Evolutionary conservation across 2,329 filamentous ascomycete genomes (phyloP).

Genomic region (Rutstroemia sp.): DNA sequence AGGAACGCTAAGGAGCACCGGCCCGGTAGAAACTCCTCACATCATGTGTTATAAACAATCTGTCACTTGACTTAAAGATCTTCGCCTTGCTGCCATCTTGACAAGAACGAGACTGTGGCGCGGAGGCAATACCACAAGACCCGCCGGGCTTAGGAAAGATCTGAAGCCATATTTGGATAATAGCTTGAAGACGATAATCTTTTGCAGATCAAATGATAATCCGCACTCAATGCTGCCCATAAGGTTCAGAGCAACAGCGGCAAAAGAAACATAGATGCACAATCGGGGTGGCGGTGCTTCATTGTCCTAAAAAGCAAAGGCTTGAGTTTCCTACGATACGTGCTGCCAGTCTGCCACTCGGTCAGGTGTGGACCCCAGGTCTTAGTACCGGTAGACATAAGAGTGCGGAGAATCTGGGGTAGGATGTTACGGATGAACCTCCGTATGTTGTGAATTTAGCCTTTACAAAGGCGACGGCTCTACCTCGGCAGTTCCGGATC

Average conservation of each 20-base stretch:
- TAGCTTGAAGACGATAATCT: neutral
- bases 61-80: conserved; percentile 1
- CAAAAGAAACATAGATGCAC: too few species aligned
- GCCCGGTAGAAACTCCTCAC: neutral
- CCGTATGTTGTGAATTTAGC: too few species aligned
- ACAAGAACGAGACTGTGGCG: neutral
- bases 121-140: neutral
- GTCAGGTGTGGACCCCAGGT: neutral
- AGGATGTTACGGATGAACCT: neutral
- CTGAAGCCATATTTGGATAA: neutral
- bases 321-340: neutral
- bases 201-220: too few species aligned
- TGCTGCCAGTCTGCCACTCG: neutral
- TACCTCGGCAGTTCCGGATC: too few species aligned
- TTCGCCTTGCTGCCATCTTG: neutral
- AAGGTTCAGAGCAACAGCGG: too few species aligned
- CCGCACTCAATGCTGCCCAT: too few species aligned
- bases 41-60: conserved; percentile 7
- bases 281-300: too few species aligned
- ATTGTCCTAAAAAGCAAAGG: too few species aligned
- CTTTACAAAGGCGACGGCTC: too few species aligned
- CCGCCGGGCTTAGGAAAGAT: neutral
- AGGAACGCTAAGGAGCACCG: conserved; percentile 5
- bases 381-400: neutral
- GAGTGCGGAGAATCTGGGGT: neutral